Base-by-base conservation (phyloP, 805 yeast species). In the Hanseniaspora pseudoguilliermondii region DNA sequence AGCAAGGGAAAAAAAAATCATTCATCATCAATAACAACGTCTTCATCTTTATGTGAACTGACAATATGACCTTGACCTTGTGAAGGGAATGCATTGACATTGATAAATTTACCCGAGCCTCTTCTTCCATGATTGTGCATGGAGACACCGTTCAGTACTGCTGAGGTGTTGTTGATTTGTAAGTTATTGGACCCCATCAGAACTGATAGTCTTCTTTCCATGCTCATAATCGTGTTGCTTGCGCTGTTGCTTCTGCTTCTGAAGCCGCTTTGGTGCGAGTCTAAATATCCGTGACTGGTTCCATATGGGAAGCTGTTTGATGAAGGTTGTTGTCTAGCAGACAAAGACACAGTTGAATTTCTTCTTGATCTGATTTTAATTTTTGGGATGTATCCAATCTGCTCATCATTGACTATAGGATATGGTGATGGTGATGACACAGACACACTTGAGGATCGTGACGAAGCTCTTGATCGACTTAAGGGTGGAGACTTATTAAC, bases 381-480 rank as follows among this genome's bases (percentile, higher is more conserved):
- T 55, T 68, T 68, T 46, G 72, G 72, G 23, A 68, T 61, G 35
- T 66, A 66, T 18, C 71, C 71, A 9, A 65, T 64, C 48, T 69
- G 71, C 38, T 59, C 66, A 25, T 66, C 68, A 13, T 54, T 49
- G 16, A 20, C 49, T 2, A 36, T 52, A n/a, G 55, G 49, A 18
- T 49, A 40, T 18, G 32, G 49, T 35, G 43, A 41, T 1, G 68
- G 60, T 41, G 63, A 65, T 3, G 71, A 66, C 55, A 59, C 60
- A 2, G 69, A 64, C 1, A 46, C 35, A 25, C 49, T 46, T 5
- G 49, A 46, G 18, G 49, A 46, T 34, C 49, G 34, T 32, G 49
- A 46, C 42, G 70, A 62, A 41, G 67, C 65, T 56, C 65, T 66
- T 11, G 60, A 48, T 48, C 59, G 63, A 49, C 58, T 60, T 57